Conservation (phyloP, 2,329 filamentous ascomycete species). For the Grosmannia serpens region DNA sequence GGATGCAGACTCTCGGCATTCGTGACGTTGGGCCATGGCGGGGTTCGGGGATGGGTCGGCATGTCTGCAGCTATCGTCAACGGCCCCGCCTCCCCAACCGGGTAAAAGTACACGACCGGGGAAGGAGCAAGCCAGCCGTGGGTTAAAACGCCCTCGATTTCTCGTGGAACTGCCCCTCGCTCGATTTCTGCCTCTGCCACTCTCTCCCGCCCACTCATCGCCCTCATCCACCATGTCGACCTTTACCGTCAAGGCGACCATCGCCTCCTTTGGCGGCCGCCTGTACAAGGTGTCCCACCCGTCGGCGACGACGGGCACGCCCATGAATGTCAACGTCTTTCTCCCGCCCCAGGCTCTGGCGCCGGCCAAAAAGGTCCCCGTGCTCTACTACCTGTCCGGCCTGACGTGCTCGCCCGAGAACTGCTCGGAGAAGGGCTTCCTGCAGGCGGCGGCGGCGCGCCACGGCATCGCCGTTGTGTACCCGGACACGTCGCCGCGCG, state of each 20-base stretch:
- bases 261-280: conserved; percentile 85
- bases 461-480: conserved; percentile 87
- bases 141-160: not conserved
- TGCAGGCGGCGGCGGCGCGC: conserved; percentile 69
- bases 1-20: not conserved
- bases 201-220: not conserved
- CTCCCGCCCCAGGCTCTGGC: conserved; percentile 60
- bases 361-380: conserved; percentile 54
- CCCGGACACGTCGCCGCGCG: conserved; percentile 88
- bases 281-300: conserved; percentile 88
- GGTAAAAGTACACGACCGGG: not conserved
- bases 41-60: conserved; percentile 2
- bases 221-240: conserved; percentile 43
- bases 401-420: conserved; percentile 92
- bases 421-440: conserved; percentile 74
- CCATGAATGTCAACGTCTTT: conserved; percentile 90
- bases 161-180: not conserved
- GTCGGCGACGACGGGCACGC: conserved; percentile 65
- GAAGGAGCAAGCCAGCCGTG: not conserved
- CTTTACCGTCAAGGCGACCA: conserved; percentile 81
- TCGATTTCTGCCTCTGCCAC: too few relatives aligned
- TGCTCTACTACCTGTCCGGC: conserved; percentile 88
- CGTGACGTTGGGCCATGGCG: not conserved
- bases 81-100: not conserved
- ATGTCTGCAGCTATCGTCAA: not conserved